Evolutionary conservation across 441 rosid species (phyloP).

Genomic region (Gossypium trilobum): DNA sequence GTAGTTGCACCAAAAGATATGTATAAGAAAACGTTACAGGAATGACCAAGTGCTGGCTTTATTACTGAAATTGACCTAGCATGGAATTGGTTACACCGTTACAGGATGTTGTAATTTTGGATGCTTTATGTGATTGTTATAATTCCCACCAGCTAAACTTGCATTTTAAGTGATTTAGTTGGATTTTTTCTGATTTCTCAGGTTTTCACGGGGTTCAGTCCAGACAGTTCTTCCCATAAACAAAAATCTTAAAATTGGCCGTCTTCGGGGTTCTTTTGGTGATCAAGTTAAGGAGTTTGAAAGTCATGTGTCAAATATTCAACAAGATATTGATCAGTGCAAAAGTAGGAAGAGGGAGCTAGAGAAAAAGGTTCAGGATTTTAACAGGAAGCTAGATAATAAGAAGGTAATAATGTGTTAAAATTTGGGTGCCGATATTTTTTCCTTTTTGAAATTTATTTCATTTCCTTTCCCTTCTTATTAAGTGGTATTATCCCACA

Average conservation of each 20-base stretch:
- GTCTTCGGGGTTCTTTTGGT: slow-evolving; percentile 78
- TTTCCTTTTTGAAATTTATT: background rate
- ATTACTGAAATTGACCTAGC: background rate
- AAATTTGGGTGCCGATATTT: background rate
- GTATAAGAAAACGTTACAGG: background rate
- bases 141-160: background rate
- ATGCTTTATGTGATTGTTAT: background rate
- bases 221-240: slow-evolving; percentile 78
- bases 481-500: background rate
- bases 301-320: slow-evolving; percentile 28
- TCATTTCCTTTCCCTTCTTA: background rate
- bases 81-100: background rate
- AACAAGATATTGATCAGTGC: slow-evolving; percentile 40
- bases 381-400: slow-evolving; percentile 30
- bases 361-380: slow-evolving; percentile 41
- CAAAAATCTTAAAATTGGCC: slow-evolving; percentile 41
- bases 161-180: background rate
- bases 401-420: slow-evolving; percentile 41
- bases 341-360: slow-evolving; percentile 52
- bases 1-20: background rate
- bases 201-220: slow-evolving; percentile 84
- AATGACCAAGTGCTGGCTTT: background rate
- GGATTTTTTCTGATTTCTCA: slow-evolving; percentile 23
- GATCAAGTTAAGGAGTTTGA: slow-evolving; percentile 64
- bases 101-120: background rate